These are phyloP conservation scores for Zalerion maritima DNA, from an alignment of 495 filamentous ascomycete species.

Conservation along the genomic window DNA sequence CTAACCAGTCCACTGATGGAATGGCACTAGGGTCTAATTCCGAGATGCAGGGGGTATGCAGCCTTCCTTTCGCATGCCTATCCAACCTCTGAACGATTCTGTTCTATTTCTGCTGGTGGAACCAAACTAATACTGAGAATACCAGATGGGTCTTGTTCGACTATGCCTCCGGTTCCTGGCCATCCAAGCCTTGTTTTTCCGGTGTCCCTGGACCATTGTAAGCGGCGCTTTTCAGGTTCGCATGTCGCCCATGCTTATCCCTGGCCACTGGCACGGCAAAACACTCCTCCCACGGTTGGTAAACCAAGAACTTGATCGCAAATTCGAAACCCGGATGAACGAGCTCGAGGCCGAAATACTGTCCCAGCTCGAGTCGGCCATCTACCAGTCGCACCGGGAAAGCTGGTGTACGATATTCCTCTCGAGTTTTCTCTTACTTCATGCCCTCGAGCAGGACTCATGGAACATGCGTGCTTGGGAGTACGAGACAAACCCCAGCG, in stretches of 20 bases:
- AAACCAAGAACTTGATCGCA: slow-evolving; percentile 4
- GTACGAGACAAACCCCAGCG: slow-evolving; percentile 1
- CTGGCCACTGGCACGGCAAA: slow-evolving; percentile 3
- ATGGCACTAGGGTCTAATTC: background rate
- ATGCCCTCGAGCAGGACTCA: slow-evolving; percentile 3
- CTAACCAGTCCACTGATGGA: slow-evolving; percentile 1
- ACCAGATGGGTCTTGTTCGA: slow-evolving; percentile 1
- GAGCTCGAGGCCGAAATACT: slow-evolving; percentile 3
- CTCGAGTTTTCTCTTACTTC: slow-evolving; percentile 1
- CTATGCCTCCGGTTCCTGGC: slow-evolving; percentile 3
- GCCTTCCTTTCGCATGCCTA: background rate
- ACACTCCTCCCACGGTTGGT: slow-evolving; percentile 3
- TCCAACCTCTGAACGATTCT: no score
- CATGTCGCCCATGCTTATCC: slow-evolving; percentile 2
- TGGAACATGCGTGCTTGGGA: slow-evolving; percentile 5
- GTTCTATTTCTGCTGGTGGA: no score
- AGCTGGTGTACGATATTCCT: slow-evolving; percentile 4
- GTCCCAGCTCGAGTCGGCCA: slow-evolving; percentile 1
- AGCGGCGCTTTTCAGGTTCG: slow-evolving; percentile 2
- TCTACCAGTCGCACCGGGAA: slow-evolving; percentile 2
- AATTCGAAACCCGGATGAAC: slow-evolving; percentile 4
- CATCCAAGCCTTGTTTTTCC: slow-evolving; percentile 4
- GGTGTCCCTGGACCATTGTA: slow-evolving; percentile 3
- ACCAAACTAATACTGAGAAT: no score
- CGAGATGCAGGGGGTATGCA: slow-evolving; percentile 2